Conservation (phyloP, 495 filamentous ascomycete species). For the Penicillium pulvis region DNA sequence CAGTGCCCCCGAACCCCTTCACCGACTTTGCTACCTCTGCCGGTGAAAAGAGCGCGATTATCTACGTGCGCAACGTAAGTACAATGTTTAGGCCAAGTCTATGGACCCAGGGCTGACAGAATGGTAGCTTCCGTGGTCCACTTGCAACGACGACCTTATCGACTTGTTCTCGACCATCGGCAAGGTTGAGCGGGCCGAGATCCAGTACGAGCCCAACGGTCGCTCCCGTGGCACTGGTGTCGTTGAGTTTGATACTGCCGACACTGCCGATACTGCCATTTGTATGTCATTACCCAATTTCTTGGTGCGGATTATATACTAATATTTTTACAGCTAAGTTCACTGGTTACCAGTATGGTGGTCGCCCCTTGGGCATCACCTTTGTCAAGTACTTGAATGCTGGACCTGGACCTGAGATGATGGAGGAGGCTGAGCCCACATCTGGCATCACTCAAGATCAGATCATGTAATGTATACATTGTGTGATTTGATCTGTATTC, state of each 20-base stretch:
- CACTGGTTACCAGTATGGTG: slow-evolving; percentile 95
- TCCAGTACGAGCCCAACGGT: slow-evolving; percentile 96
- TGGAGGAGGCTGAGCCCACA: slow-evolving; percentile 77
- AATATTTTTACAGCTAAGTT: slow-evolving; percentile 70
- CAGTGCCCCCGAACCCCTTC: slow-evolving; percentile 83
- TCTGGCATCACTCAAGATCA: slow-evolving; percentile 88
- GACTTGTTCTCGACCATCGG: slow-evolving; percentile 98
- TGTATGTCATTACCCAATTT: slow-evolving; percentile 38
- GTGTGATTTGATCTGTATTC: slow-evolving; percentile 4
- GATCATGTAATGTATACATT: slow-evolving; percentile 72
- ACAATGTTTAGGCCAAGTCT: not conserved
- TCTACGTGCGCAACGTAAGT: slow-evolving; percentile 97
- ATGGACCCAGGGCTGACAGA: slow-evolving; percentile 5
- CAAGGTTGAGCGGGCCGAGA: slow-evolving; percentile 96
- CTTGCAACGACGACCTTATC: slow-evolving; percentile 93
- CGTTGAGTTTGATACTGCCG: slow-evolving; percentile 81
- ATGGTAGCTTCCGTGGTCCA: slow-evolving; percentile 91
- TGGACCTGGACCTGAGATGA: slow-evolving; percentile 58
- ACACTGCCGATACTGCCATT: slow-evolving; percentile 91
- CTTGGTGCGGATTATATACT: slow-evolving; percentile 5
- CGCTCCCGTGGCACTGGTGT: slow-evolving; percentile 95
- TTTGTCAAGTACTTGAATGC: slow-evolving; percentile 87
- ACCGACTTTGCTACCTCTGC: slow-evolving; percentile 91
- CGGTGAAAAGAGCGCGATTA: slow-evolving; percentile 77
- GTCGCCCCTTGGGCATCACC: slow-evolving; percentile 86